Evolutionary conservation across 768 basidiomycete genomes (phyloP).

Genomic region (Leccinum broughii): DNA sequence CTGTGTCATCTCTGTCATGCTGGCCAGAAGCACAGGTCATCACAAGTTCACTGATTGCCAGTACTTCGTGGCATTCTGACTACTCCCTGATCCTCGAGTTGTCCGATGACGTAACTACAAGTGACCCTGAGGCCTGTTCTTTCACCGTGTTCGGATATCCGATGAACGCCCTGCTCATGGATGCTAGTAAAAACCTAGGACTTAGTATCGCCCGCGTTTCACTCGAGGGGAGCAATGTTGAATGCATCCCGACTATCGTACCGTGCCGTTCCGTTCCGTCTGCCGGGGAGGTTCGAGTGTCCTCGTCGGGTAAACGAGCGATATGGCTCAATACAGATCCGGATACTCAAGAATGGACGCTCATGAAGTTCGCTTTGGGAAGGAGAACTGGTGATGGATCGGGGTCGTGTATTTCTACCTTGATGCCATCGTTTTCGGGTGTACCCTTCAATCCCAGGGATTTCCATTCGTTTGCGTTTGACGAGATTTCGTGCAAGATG

Average conservation of each 20-base stretch:
- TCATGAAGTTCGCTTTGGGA: slow-evolving; percentile 52
- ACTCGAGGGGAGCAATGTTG: slow-evolving; percentile 11
- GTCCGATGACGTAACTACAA: slow-evolving; percentile 15
- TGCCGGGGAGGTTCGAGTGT: slow-evolving; percentile 17
- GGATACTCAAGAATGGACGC: slow-evolving; percentile 39
- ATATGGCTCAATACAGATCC: slow-evolving; percentile 17
- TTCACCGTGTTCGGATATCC: slow-evolving; percentile 19
- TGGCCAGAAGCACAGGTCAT: slow-evolving; percentile 19
- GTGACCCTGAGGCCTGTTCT: slow-evolving; percentile 1
- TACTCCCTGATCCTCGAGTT: slow-evolving; percentile 7
- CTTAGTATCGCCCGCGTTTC: slow-evolving; percentile 17
- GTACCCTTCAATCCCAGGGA: slow-evolving; percentile 52
- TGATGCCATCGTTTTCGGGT: slow-evolving; percentile 48
- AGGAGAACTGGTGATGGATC: slow-evolving; percentile 11
- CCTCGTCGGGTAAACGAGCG: slow-evolving; percentile 22
- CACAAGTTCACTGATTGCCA: slow-evolving; percentile 11
- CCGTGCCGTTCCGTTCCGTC: slow-evolving; percentile 13
- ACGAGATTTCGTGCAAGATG: slow-evolving; percentile 55
- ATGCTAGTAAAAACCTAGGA: background rate
- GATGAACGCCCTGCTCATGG: background rate
- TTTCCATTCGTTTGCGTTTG: slow-evolving; percentile 51
- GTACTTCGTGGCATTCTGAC: slow-evolving; percentile 17
- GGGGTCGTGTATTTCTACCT: slow-evolving; percentile 21
- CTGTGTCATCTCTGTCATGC: background rate
- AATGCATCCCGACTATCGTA: slow-evolving; percentile 3